Conservation (phyloP, 2,329 filamentous ascomycete genomes). For the Nothophaeocryptopus gaeumannii region DNA sequence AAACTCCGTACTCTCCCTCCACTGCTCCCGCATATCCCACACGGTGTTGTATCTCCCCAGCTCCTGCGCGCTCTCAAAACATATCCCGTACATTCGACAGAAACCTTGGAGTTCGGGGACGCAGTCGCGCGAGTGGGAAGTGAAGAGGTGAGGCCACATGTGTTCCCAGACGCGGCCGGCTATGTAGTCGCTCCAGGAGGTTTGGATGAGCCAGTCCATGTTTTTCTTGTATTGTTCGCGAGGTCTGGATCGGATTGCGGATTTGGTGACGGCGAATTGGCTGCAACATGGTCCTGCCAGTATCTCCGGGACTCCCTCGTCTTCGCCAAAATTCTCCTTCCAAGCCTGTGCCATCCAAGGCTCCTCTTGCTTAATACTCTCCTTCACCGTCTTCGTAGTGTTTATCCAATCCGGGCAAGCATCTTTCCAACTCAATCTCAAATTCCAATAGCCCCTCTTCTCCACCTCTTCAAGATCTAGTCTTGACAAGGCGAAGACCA, state of each 20-base stretch:
- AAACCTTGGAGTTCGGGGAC: constrained; percentile 11
- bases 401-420: constrained; percentile 23
- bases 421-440: constrained; percentile 22
- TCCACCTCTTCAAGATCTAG: constrained; percentile 21
- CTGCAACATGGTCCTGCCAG: constrained; percentile 25
- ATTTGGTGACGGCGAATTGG: constrained; percentile 22
- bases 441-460: constrained; percentile 21
- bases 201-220: constrained; percentile 13
- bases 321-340: constrained; percentile 19
- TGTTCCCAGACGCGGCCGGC: constrained; percentile 24
- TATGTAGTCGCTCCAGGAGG: constrained; percentile 16
- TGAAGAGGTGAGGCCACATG: constrained; percentile 25
- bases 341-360: constrained; percentile 19
- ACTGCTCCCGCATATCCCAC: constrained; percentile 19
- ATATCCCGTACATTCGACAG: constrained; percentile 22
- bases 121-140: constrained; percentile 17
- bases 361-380: constrained; percentile 20
- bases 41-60: constrained; percentile 18
- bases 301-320: constrained; percentile 15
- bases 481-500: constrained; percentile 17
- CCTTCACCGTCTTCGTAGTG: constrained; percentile 16
- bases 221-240: constrained; percentile 18
- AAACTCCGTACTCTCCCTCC: constrained; percentile 15
- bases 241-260: constrained; percentile 12
- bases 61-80: constrained; percentile 12